These are phyloP conservation scores for Penicillium griseofulvum DNA, from an alignment of 2,329 filamentous ascomycete species.

Conservation along the genomic window DNA sequence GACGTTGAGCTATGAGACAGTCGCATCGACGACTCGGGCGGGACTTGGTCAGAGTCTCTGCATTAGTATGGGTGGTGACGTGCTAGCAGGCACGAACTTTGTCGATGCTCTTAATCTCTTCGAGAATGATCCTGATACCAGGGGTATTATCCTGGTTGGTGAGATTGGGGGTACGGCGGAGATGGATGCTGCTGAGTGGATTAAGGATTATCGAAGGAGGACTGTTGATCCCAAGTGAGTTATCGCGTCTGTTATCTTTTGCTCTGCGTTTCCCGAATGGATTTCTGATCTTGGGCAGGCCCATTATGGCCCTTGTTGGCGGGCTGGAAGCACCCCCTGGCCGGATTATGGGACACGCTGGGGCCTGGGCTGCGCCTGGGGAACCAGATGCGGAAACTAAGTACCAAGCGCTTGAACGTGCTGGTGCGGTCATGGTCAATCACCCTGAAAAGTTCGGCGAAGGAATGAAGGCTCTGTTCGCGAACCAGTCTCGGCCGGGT, in stretches of 20 bases:
- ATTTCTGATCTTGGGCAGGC: conserved; percentile 45
- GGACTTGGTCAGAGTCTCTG: conserved; percentile 75
- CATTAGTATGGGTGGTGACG: conserved; percentile 74
- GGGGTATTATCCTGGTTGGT: conserved; percentile 69
- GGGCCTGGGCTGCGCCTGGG: conserved; percentile 66
- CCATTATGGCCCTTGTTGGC: conserved; percentile 69
- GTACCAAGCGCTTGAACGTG: conserved; percentile 62
- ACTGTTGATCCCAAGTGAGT: conserved; percentile 62
- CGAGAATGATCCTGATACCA: conserved; percentile 63
- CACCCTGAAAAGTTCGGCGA: conserved; percentile 73
- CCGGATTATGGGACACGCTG: conserved; percentile 75
- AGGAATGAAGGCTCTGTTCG: conserved; percentile 62
- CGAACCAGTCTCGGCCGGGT: conserved; percentile 28
- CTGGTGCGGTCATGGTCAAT: conserved; percentile 67
- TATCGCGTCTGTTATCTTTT: not conserved
- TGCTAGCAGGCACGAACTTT: conserved; percentile 71
- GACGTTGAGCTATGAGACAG: conserved; percentile 76
- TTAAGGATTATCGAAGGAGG: conserved; percentile 61
- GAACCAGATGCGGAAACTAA: conserved; percentile 66
- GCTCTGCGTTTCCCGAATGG: rapidly evolving
- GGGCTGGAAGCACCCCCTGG: conserved; percentile 63
- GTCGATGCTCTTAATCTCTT: conserved; percentile 68
- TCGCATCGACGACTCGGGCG: conserved; percentile 69
- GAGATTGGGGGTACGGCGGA: conserved; percentile 70
- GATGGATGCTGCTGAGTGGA: conserved; percentile 71